Conservation (phyloP, 306 rosid species). For the Gastrolobium villosum region DNA sequence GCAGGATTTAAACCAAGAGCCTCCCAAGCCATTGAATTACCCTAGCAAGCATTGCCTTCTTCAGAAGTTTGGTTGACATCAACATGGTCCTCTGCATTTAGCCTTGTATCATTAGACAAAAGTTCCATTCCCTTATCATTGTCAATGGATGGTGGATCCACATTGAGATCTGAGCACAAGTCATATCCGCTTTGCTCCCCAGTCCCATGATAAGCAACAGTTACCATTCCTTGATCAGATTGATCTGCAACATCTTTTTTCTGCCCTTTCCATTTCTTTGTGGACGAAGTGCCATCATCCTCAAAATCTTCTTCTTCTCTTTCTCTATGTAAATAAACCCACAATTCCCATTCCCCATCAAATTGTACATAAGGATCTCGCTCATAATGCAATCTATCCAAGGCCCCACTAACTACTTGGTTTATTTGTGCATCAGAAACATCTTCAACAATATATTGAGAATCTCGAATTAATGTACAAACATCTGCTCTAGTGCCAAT, state of each 20-base stretch:
- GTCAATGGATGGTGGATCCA: constrained; percentile 71
- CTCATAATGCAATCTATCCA: constrained; percentile 98
- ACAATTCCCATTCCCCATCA: constrained; percentile 94
- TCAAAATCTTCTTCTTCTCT: constrained; percentile 99
- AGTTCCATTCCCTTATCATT: constrained; percentile 77
- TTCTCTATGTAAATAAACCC: constrained; percentile 99
- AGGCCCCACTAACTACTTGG: constrained; percentile 99
- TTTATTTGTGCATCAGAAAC: constrained; percentile 97
- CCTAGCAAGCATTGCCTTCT: constrained; percentile 64
- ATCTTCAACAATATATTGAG: constrained; percentile 97
- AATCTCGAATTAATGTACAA: constrained; percentile 96
- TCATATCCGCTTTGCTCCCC: constrained; percentile 82
- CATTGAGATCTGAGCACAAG: constrained; percentile 89
- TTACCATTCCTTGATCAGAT: constrained; percentile 82
- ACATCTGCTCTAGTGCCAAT: constrained; percentile 99
- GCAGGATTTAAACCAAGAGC: constrained; percentile 66
- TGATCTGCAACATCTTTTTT: constrained; percentile 88
- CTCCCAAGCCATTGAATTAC: constrained; percentile 70
- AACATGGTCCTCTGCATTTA: constrained; percentile 61
- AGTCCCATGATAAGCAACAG: constrained; percentile 73
- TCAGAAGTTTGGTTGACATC: constrained; percentile 67
- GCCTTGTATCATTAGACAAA: constrained; percentile 60
- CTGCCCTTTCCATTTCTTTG: constrained; percentile 99
- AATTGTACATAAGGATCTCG: constrained; percentile 99
- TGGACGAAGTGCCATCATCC: constrained; percentile 99